A percentile compares a stretch with the other conserved stretches of the same genome.
Evolutionary conservation across 805 yeast species (phyloP).

Genomic region (Yamadazyma ubonensis): DNA sequence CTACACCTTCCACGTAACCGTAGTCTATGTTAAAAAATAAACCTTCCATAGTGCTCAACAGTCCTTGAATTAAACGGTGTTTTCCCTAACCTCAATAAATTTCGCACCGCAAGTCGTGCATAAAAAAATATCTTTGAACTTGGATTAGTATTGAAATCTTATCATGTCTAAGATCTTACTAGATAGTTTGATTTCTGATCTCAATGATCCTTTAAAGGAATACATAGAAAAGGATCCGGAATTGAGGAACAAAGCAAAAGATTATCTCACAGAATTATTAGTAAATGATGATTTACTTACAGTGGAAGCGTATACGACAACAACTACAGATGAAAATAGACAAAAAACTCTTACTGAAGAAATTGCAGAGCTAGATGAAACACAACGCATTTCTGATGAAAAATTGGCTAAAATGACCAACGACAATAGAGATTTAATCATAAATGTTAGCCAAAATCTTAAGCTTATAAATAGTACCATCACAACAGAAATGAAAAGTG

Average conservation of each 20-base stretch:
- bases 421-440: slow-evolving; percentile 45
- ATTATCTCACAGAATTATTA: slow-evolving; percentile 41
- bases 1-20: slow-evolving; percentile 93
- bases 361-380: slow-evolving; percentile 68
- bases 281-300: slow-evolving; percentile 49
- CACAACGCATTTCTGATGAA: slow-evolving; percentile 48
- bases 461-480: slow-evolving; percentile 30
- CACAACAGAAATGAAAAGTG: slow-evolving; percentile 15
- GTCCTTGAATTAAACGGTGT: slow-evolving; percentile 5
- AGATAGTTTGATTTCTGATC: slow-evolving; percentile 28
- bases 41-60: slow-evolving; percentile 72
- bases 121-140: too few species aligned
- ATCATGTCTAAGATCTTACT: slow-evolving; percentile 35
- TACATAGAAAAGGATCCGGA: slow-evolving; percentile 20
- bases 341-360: slow-evolving; percentile 56
- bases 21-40: slow-evolving; percentile 83
- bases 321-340: slow-evolving; percentile 18
- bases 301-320: slow-evolving; percentile 42
- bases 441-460: slow-evolving; percentile 38
- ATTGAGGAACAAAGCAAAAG: slow-evolving; percentile 20
- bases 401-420: slow-evolving; percentile 43
- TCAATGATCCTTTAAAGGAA: slow-evolving; percentile 23
- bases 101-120: slow-evolving; percentile 7
- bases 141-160: background rate
- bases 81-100: slow-evolving; percentile 2